Percentiles rank a stretch among this genome's conserved stretches.
phyloP scores from a whole-genome alignment of 2,329 filamentous ascomycete species.

The Mycogone perniciosa region DNA sequence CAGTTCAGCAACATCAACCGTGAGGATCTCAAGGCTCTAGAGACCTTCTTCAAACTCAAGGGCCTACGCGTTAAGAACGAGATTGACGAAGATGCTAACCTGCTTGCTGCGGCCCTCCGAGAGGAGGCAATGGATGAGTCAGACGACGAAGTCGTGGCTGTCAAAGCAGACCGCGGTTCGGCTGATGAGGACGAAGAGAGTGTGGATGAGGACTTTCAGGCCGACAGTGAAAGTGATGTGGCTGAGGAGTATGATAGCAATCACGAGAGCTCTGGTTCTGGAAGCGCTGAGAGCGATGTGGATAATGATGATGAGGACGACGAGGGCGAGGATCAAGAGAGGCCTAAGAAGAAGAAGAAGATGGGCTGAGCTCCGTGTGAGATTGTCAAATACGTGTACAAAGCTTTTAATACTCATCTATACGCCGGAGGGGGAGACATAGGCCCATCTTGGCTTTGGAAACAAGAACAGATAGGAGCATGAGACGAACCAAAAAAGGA shows the following conservation, averaged over 20 bases:
- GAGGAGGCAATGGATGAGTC: constrained; percentile 78
- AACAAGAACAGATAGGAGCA: background rate
- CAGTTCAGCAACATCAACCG: constrained; percentile 99
- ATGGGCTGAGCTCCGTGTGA: constrained; percentile 20
- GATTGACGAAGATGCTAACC: constrained; percentile 85
- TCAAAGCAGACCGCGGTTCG: constrained; percentile 71
- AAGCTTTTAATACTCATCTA: too few relatives aligned
- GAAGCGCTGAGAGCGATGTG: constrained; percentile 49
- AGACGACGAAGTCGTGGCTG: constrained; percentile 71
- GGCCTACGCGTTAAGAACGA: constrained; percentile 96
- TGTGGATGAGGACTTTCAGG: constrained; percentile 91
- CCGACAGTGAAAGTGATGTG: constrained; percentile 87
- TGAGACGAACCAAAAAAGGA: background rate
- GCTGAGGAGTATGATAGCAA: constrained; percentile 93
- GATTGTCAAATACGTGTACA: too few relatives aligned
- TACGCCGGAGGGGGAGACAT: too few relatives aligned
- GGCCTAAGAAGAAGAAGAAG: constrained; percentile 46
- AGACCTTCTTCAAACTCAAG: constrained; percentile 96
- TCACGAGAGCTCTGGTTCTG: constrained; percentile 77
- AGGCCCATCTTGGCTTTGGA: background rate
- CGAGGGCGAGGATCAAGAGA: constrained; percentile 36
- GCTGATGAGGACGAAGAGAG: constrained; percentile 96
- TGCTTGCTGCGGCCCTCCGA: constrained; percentile 73
- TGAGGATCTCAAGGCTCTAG: constrained; percentile 93
- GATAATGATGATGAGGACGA: constrained; percentile 40